phyloP scores from a whole-genome alignment of 1,284 basidiomycete species.

The Austropuccinia psidii region DNA sequence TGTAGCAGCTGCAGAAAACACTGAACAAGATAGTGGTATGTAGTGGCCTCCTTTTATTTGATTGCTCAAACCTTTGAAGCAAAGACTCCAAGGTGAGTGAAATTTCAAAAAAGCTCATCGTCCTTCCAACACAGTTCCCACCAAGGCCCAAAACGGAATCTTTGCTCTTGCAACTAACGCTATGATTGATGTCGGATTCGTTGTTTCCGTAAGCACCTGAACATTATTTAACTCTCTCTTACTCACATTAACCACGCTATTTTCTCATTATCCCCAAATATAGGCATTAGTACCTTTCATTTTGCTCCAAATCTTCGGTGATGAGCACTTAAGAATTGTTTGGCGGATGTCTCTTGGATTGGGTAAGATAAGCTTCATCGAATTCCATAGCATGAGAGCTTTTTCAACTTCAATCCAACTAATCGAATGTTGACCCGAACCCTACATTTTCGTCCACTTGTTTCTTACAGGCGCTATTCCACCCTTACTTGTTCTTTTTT shows the following conservation, averaged over 20 bases:
- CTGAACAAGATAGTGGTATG: constrained; percentile 56
- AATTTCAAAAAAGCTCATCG: constrained; percentile 61
- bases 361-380: constrained; percentile 60
- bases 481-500: constrained; percentile 45
- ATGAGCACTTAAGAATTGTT: constrained; percentile 68
- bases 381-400: background rate
- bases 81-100: constrained; percentile 57
- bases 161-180: constrained; percentile 50
- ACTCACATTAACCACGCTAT: background rate
- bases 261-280: background rate
- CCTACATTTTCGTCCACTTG: background rate
- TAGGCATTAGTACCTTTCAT: constrained; percentile 38
- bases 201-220: constrained; percentile 55
- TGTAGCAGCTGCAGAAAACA: constrained; percentile 84
- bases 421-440: constrained; percentile 59
- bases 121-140: background rate
- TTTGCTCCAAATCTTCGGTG: constrained; percentile 55
- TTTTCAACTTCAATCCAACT: constrained; percentile 57
- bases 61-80: background rate
- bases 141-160: constrained; percentile 25
- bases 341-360: constrained; percentile 87
- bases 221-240: background rate
- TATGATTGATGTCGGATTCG: constrained; percentile 86
- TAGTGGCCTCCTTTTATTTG: background rate
- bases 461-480: constrained; percentile 43